Conservation (phyloP, 768 basidiomycete genomes). For the Suillus clintonianus region DNA sequence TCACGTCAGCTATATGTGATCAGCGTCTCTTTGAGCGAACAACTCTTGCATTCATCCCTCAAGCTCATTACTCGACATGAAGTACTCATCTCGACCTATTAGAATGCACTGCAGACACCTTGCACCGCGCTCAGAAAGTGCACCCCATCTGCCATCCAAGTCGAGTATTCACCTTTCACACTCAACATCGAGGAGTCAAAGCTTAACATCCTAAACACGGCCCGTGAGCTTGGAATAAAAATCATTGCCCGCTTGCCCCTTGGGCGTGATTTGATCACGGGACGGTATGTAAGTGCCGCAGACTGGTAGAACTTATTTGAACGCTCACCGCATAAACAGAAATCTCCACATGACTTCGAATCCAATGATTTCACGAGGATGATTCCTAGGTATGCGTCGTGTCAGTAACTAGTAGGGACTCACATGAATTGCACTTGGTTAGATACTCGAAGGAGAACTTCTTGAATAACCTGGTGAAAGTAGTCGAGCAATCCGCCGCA, state of each 20-base stretch:
- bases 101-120: constrained; percentile 46
- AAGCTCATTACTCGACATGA: constrained; percentile 39
- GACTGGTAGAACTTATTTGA: background rate
- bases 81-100: constrained; percentile 56
- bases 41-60: background rate
- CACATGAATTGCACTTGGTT: constrained; percentile 27
- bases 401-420: constrained; percentile 28
- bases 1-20: too few relatives aligned
- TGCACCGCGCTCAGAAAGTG: constrained; percentile 51
- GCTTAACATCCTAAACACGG: constrained; percentile 43
- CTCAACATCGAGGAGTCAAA: constrained; percentile 48
- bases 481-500: constrained; percentile 35
- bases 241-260: constrained; percentile 55
- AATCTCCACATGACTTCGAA: constrained; percentile 35
- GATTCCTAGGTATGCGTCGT: constrained; percentile 27
- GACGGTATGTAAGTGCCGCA: constrained; percentile 37
- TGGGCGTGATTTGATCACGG: constrained; percentile 53
- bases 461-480: constrained; percentile 33
- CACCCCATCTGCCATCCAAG: constrained; percentile 53
- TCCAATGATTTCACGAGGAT: constrained; percentile 24
- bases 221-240: constrained; percentile 49
- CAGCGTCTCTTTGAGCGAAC: too few relatives aligned
- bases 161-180: constrained; percentile 54
- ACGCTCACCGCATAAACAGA: constrained; percentile 14
- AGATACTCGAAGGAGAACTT: constrained; percentile 45